Percentiles rank a stretch among this genome's conserved stretches.
Evolutionary conservation across 352 stramenopile species (phyloP).

Genomic region (Phytophthora meadii): DNA sequence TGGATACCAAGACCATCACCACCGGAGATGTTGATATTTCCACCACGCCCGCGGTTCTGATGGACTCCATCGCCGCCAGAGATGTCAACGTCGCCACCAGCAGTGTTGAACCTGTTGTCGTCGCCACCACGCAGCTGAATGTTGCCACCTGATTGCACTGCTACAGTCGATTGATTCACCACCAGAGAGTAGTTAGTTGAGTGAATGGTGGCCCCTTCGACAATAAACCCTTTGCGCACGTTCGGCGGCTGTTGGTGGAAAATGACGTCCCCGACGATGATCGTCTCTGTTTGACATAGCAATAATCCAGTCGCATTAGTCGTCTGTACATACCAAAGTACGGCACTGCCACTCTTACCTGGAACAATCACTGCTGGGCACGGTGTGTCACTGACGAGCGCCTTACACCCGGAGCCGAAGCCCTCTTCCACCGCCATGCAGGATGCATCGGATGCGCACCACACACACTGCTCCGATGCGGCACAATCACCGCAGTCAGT

Average conservation of each 20-base stretch:
- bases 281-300: slow-evolving; percentile 50
- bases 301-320: slow-evolving; percentile 19
- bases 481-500: slow-evolving; percentile 75
- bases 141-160: slow-evolving; percentile 53
- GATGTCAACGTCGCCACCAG: slow-evolving; percentile 60
- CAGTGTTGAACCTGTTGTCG: slow-evolving; percentile 75
- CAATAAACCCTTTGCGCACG: slow-evolving; percentile 39
- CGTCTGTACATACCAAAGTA: neutral
- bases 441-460: slow-evolving; percentile 86
- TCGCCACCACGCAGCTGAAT: slow-evolving; percentile 70
- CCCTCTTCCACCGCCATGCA: slow-evolving; percentile 90
- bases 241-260: slow-evolving; percentile 58
- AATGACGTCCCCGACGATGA: slow-evolving; percentile 61
- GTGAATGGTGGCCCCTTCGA: slow-evolving; percentile 50
- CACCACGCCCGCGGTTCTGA: slow-evolving; percentile 80
- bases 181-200: slow-evolving; percentile 45
- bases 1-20: slow-evolving; percentile 70
- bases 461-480: slow-evolving; percentile 75
- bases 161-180: slow-evolving; percentile 48
- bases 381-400: slow-evolving; percentile 85
- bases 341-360: slow-evolving; percentile 40
- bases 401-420: slow-evolving; percentile 80
- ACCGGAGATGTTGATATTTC: slow-evolving; percentile 73
- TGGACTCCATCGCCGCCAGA: slow-evolving; percentile 74
- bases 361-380: slow-evolving; percentile 82